Percentiles rank a stretch among this genome's conserved stretches.
phyloP scores from a whole-genome alignment of 495 filamentous ascomycete species.

The Podospora pseudopauciseta region DNA sequence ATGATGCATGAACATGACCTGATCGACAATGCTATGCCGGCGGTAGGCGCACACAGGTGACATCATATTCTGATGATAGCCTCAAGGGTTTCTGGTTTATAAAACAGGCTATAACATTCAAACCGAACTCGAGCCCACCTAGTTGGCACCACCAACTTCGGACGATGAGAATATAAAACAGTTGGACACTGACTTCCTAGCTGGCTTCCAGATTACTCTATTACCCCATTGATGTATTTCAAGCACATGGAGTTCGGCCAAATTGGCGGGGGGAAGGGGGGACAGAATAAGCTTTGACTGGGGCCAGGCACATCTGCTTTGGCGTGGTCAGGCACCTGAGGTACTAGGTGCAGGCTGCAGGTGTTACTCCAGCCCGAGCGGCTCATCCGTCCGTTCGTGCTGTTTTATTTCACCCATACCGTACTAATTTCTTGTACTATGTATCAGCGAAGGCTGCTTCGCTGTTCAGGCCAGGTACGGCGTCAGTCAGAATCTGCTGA shows the following conservation, averaged over 20 bases:
- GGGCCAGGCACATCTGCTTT: not conserved
- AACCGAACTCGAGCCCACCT: no score
- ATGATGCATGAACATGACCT: not conserved
- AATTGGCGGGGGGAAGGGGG: no score
- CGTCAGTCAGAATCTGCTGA: not conserved
- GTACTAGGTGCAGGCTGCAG: no score
- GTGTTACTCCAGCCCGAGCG: no score
- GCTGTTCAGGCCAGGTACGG: not conserved
- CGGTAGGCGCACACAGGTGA: not conserved
- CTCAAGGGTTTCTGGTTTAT: no score
- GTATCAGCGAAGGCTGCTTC: no score
- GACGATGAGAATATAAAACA: no score
- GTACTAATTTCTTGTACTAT: no score
- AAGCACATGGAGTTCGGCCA: not conserved
- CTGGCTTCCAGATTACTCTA: not conserved
- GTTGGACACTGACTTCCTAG: no score
- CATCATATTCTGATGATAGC: not conserved
- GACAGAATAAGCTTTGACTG: not conserved
- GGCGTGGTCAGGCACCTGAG: not conserved
- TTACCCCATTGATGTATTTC: not conserved
- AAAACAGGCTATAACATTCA: no score
- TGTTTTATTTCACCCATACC: no score
- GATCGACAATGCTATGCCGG: not conserved
- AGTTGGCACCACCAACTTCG: no score
- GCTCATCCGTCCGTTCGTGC: not conserved